phyloP scores from a whole-genome alignment of 371 early-diverging fungal species.

The Mycotypha africana region DNA sequence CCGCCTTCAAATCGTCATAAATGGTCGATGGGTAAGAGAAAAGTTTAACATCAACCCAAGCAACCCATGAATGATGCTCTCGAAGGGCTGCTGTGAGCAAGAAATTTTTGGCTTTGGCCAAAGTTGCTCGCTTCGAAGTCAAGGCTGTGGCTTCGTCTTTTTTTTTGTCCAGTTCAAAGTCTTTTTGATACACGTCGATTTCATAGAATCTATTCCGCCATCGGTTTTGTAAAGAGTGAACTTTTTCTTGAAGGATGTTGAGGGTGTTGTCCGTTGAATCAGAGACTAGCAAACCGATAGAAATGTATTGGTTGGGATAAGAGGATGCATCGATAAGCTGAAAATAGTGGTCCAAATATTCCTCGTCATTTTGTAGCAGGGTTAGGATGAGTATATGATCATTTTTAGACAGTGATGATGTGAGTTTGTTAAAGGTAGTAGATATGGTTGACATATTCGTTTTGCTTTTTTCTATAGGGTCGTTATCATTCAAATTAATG shows the following conservation, averaged over 20 bases:
- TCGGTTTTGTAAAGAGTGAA: constrained; percentile 17
- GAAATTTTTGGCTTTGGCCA: constrained; percentile 51
- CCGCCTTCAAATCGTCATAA: constrained; percentile 45
- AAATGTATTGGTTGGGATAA: constrained; percentile 37
- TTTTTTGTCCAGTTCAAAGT: constrained; percentile 6
- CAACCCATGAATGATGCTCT: constrained; percentile 45
- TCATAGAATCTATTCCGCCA: constrained; percentile 21
- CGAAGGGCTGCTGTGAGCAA: constrained; percentile 40
- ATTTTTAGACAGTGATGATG: too few relatives aligned
- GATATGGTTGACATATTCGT: too few relatives aligned
- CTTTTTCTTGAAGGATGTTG: constrained; percentile 23
- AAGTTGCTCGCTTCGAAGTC: constrained; percentile 27
- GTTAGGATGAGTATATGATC: constrained; percentile 37
- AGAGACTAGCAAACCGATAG: constrained; percentile 41
- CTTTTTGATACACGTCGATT: constrained; percentile 15
- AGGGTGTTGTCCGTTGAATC: constrained; percentile 40
- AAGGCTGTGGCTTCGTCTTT: constrained; percentile 4
- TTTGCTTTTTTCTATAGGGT: too few relatives aligned
- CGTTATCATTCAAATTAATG: too few relatives aligned
- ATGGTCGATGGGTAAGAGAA: constrained; percentile 43
- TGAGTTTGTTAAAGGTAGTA: too few relatives aligned
- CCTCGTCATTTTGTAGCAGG: constrained; percentile 35
- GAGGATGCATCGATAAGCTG: constrained; percentile 28
- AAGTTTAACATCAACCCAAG: constrained; percentile 53
- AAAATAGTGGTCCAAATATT: constrained; percentile 44